Evolutionary conservation across 2,329 filamentous ascomycete genomes (phyloP).

Genomic region (Sporothrix pseudoabietina): DNA sequence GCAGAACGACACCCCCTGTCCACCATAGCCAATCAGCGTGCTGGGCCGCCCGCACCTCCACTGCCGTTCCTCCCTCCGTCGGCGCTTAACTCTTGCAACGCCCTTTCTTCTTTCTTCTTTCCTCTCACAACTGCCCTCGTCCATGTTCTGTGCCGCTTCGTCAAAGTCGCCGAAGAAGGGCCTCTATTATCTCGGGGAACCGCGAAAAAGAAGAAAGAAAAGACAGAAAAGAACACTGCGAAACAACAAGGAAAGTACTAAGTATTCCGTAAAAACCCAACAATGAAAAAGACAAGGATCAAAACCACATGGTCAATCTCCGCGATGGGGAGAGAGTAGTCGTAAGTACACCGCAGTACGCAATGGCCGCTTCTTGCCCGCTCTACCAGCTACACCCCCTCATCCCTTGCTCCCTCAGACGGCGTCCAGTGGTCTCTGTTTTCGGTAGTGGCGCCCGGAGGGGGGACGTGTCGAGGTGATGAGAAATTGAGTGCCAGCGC

Average conservation of each 20-base stretch:
- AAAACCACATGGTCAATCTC: conserved; percentile 4
- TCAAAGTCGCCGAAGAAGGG: conserved; percentile 23
- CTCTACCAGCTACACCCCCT: not conserved
- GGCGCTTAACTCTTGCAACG: conserved; percentile 22
- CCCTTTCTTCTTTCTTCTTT: not conserved
- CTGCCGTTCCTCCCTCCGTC: not conserved
- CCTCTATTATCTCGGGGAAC: conserved; percentile 3
- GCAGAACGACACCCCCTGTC: conserved; percentile 15
- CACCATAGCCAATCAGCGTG: not conserved
- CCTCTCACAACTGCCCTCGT: not conserved
- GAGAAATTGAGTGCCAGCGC: not conserved
- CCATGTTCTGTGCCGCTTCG: not conserved
- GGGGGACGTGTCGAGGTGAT: not conserved
- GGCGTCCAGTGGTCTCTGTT: not conserved
- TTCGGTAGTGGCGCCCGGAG: conserved; percentile 6
- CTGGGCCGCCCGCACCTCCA: not conserved
- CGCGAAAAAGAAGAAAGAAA: not conserved
- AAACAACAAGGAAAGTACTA: not conserved
- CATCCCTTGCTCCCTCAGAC: not conserved
- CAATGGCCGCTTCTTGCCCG: conserved; percentile 13
- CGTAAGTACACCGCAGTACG: not conserved
- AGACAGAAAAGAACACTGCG: conserved; percentile 1
- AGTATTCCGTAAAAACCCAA: not conserved
- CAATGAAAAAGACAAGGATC: not conserved
- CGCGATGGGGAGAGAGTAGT: not conserved